These are phyloP conservation scores for Gorgonomyces haynaldii DNA, from an alignment of 192 early-diverging fungal genomes.

Conservation along the genomic window DNA sequence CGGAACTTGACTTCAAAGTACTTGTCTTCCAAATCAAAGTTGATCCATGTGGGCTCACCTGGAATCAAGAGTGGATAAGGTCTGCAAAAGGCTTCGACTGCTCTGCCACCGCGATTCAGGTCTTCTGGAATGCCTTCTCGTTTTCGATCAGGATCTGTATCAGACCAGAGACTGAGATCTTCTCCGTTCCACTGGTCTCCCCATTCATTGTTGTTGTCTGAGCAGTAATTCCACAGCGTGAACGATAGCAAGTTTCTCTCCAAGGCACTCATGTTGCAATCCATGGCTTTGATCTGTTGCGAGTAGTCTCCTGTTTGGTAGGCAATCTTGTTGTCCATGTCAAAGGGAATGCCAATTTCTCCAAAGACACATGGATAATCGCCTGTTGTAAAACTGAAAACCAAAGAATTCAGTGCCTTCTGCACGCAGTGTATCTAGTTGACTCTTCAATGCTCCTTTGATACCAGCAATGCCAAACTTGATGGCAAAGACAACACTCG, in stretches of 20 bases:
- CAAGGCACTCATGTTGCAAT: conserved; percentile 52
- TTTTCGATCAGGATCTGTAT: neutral
- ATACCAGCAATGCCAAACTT: conserved; percentile 62
- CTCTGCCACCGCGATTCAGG: conserved; percentile 23
- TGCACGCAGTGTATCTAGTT: conserved; percentile 11
- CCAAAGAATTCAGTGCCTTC: conserved; percentile 10
- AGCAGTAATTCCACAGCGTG: conserved; percentile 73
- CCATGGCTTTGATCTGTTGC: conserved; percentile 51
- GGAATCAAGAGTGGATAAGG: conserved; percentile 21
- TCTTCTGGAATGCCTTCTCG: neutral
- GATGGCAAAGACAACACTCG: conserved; percentile 43
- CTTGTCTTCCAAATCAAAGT: conserved; percentile 13
- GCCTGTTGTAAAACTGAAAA: conserved; percentile 25
- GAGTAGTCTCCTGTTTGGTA: conserved; percentile 52
- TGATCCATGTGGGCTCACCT: conserved; percentile 11
- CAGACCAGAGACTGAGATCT: conserved; percentile 44
- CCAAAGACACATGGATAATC: conserved; percentile 55
- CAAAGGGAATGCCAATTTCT: conserved; percentile 70
- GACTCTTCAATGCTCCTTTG: conserved; percentile 43
- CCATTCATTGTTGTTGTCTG: conserved; percentile 53
- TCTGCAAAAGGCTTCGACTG: conserved; percentile 19
- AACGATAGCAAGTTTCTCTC: conserved; percentile 57
- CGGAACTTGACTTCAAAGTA: conserved; percentile 20
- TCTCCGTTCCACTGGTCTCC: conserved; percentile 80
- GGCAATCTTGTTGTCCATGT: conserved; percentile 50